These are phyloP conservation scores for Trichoderma koningiopsis DNA, from an alignment of 2,329 filamentous ascomycete genomes.

Conservation along the genomic window DNA sequence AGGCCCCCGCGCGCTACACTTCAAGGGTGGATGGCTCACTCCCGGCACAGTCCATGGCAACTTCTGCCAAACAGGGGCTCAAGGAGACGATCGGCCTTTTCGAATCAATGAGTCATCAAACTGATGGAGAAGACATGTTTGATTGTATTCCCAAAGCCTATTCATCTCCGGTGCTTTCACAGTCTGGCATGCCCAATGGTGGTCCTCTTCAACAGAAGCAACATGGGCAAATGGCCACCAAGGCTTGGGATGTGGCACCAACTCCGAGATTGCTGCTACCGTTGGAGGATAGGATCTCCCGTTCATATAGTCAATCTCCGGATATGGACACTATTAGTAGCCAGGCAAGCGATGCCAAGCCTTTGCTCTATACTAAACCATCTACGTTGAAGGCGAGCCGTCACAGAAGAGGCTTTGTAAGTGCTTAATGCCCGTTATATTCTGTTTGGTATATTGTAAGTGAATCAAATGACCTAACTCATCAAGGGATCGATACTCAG, in stretches of 20 bases:
- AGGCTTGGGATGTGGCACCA: not conserved
- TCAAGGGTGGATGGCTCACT: not conserved
- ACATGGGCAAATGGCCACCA: not conserved
- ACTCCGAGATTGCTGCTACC: not conserved
- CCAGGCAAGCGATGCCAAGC: conserved; percentile 3
- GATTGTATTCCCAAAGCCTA: not conserved
- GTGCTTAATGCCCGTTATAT: not conserved
- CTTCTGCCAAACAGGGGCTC: not conserved
- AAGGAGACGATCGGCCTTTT: conserved; percentile 39
- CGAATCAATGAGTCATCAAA: conserved; percentile 33
- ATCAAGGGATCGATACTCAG: not conserved
- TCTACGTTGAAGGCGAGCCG: not conserved
- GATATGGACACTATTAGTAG: not conserved
- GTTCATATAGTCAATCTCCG: not conserved
- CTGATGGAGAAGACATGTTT: not conserved
- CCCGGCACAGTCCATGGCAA: not conserved
- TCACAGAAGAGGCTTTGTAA: not conserved
- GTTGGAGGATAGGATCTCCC: not conserved
- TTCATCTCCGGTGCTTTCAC: not conserved
- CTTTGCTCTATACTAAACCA: conserved; percentile 3
- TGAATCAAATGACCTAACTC: not conserved
- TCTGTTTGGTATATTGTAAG: not conserved
- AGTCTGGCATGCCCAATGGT: not conserved
- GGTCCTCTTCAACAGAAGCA: not conserved
- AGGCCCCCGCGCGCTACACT: not conserved